Base-by-base conservation (phyloP, 1,284 basidiomycete species). In the Phaffia rhodozyma region DNA sequence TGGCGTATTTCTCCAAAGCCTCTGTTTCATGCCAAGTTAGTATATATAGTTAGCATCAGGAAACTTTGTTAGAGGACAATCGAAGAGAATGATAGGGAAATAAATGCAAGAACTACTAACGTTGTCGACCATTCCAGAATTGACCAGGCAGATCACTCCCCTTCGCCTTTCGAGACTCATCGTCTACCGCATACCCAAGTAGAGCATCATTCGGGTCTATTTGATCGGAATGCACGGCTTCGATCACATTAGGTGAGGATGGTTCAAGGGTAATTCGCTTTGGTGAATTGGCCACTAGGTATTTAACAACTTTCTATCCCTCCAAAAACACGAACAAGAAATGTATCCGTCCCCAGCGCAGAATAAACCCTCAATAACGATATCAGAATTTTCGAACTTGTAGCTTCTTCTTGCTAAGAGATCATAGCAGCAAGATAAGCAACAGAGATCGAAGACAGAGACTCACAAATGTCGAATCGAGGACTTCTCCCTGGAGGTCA, bases 161-260 rank as follows among this genome's bases (percentile, higher is more conserved):
- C 68, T 82, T 81, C 25, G 76, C 78, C 54, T 77, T 70, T 55
- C 82, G 73, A 71, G 85, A 82, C 53, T 79, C 77, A 48, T 83
- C 80, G 68, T 80, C 51, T 69, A 80, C 70, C 68, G 83, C 79
- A 49, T 78, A 75, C 30, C 81, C 72, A 13, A 83, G 70, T 9
- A 71, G 43, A 3, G 67, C 62, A 66, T 82, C 79, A 76, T 86
- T 86, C 63, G 84, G 83, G 71, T 85, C 83, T 67, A 81, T 76
- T 54, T 75, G 75, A 38, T 80, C 79, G 48, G 79, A 77, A 72
- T 86, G 84, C 59, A 85, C 73, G 67, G 75, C 75, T 49, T 72
- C 71, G 65, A 79, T 75, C 58, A 81, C 70, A 25, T 75, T 71
- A 6, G 62, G 62, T 29, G 62, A 56, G 5, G 65, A 43, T 13